Base-by-base conservation (phyloP, 75 land plant genomes). In the Sequoia sempervirens region DNA sequence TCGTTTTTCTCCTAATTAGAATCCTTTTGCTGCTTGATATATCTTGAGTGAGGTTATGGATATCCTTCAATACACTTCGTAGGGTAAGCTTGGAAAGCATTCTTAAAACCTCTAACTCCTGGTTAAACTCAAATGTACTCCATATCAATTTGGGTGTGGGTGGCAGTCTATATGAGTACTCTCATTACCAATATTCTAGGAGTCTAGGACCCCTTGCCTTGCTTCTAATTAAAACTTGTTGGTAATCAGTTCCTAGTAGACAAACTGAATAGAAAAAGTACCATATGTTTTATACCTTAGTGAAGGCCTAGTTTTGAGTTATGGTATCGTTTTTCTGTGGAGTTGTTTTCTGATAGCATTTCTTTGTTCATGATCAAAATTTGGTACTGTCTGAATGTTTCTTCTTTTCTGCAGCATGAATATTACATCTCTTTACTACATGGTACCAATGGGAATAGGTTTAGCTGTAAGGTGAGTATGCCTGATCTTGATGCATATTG, bases 361-460 rank as follows among this genome's bases (percentile, higher is more conserved):
- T 20, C 66, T 5, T 1, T 23, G 2, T 23, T 61, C 66, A 61
- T 20, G n/a, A 61, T 61, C n/a, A 61, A 61, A 26, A 23, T 61
- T 26, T 4, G 6, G 26, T 4, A 6, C 28, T 47, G 12, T 61
- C 28, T 61, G 26, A 23, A 52, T 34, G 30, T 50, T 83, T 76
- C 28, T 41, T 20, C 79, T 41, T 10, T 41, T 10, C 43, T 43
- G 47, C 85, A 84, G 85, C 20, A 15, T 84, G 53, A 84, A 84
- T 43, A 80, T 82, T 23, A 13, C 41, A 82, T 84, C 85, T 43
- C 34, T 84, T 18, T 76, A 34, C 9, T 84, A 84, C 58, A 84
- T 84, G 85, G 30, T 84, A 30, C 85, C 85, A 17, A 41, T 81
- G 50, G 85, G 85, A 32, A 82, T 84, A 43, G 81, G 85, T 34